Conservation (phyloP, 1,284 basidiomycete species). For the Mycena sp. region DNA sequence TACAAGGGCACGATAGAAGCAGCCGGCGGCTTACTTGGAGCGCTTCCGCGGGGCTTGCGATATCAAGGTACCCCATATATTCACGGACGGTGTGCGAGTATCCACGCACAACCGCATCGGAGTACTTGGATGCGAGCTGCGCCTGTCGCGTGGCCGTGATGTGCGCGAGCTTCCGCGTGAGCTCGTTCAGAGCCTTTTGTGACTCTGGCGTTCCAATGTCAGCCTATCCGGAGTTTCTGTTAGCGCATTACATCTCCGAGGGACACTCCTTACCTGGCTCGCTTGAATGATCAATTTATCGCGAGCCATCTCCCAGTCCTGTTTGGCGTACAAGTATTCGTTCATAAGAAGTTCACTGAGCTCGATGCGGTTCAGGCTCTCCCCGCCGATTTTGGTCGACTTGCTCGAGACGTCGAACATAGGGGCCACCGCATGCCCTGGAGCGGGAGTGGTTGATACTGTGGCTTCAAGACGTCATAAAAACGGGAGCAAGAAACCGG, state of each 20-base stretch:
- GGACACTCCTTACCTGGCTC: neutral
- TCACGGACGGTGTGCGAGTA: conserved; percentile 31
- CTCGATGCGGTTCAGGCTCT: conserved; percentile 34
- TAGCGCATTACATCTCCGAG: too few relatives aligned
- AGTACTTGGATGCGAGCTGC: conserved; percentile 32
- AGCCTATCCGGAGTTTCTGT: neutral
- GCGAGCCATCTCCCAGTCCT: conserved; percentile 35
- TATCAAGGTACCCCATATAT: conserved; percentile 35
- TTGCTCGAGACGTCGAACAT: conserved; percentile 16
- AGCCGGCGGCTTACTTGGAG: conserved; percentile 13
- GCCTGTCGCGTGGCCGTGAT: conserved; percentile 22
- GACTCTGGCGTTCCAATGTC: conserved; percentile 4
- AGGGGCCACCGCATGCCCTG: neutral
- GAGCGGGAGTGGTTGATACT: neutral
- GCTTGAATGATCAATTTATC: conserved; percentile 28
- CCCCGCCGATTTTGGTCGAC: conserved; percentile 5
- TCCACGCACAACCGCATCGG: conserved; percentile 34
- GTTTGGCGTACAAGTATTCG: conserved; percentile 34
- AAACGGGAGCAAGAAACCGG: too few relatives aligned
- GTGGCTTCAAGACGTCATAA: too few relatives aligned
- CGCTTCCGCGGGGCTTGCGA: conserved; percentile 27
- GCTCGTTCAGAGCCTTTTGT: conserved; percentile 8
- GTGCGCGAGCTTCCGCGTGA: conserved; percentile 15
- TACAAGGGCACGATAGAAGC: neutral
- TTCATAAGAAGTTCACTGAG: conserved; percentile 33